A percentile compares a stretch with the other conserved stretches of the same genome.
phyloP scores from a whole-genome alignment of 345 rosid species.

The Nephelium lappaceum region DNA sequence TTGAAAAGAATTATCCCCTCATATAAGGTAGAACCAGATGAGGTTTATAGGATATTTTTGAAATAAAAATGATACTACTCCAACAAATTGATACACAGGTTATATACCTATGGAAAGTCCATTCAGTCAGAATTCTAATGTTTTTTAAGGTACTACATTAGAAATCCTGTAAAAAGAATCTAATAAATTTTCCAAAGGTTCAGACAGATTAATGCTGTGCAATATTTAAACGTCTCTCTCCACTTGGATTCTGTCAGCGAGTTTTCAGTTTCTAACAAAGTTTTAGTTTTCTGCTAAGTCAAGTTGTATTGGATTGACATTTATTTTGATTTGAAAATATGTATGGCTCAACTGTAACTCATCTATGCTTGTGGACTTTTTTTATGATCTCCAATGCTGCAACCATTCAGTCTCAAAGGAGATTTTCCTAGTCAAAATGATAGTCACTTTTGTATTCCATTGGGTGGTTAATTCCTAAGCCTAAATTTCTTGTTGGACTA shows the following conservation, averaged over 20 bases:
- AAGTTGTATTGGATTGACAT: neutral
- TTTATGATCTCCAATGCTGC: neutral
- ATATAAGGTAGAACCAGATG: neutral
- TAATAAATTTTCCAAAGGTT: neutral
- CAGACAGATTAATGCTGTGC: neutral
- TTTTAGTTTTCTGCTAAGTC: neutral
- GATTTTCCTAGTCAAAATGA: neutral
- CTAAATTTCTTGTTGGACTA: neutral
- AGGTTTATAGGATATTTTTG: neutral
- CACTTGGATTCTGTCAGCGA: neutral
- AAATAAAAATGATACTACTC: neutral
- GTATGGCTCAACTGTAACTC: neutral
- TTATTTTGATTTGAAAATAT: neutral
- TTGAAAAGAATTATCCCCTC: neutral
- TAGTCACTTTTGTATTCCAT: neutral
- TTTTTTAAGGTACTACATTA: neutral
- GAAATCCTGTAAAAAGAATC: neutral
- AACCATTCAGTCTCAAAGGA: neutral
- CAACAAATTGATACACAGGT: neutral
- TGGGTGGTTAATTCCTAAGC: neutral
- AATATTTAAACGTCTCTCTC: neutral
- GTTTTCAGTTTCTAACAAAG: neutral
- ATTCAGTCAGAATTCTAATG: neutral
- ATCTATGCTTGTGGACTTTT: neutral
- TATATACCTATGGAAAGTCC: neutral